Evolutionary conservation across 495 filamentous ascomycete genomes (phyloP).

Genomic region (Podospora sp.): DNA sequence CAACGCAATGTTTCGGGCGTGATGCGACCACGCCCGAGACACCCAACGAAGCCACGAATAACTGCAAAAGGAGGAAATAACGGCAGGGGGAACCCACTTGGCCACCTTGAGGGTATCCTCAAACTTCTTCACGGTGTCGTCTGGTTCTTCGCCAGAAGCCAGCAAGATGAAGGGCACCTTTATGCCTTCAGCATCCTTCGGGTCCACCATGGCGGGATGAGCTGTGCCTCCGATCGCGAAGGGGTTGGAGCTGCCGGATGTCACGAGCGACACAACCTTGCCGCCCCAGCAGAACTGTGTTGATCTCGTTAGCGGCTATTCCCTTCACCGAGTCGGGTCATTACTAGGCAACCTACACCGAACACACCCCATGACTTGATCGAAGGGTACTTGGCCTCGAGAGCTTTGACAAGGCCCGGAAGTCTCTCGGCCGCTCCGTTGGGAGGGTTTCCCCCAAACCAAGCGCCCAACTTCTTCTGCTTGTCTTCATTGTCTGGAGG

Average conservation of each 20-base stretch:
- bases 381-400: conserved; percentile 55
- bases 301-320: background rate
- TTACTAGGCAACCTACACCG: conserved; percentile 52
- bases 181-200: conserved; percentile 68
- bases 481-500: conserved; percentile 83
- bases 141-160: conserved; percentile 67
- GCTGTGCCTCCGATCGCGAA: conserved; percentile 72
- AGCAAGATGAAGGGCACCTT: conserved; percentile 66
- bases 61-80: too few species aligned
- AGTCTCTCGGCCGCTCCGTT: conserved; percentile 64
- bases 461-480: conserved; percentile 69
- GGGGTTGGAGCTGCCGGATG: conserved; percentile 59
- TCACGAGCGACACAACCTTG: conserved; percentile 64
- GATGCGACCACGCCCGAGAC: too few species aligned
- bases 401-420: conserved; percentile 60
- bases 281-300: conserved; percentile 86
- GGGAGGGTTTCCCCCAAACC: conserved; percentile 72
- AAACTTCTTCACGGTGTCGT: conserved; percentile 70
- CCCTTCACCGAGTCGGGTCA: background rate
- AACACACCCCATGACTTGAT: conserved; percentile 82
- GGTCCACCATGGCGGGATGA: conserved; percentile 90
- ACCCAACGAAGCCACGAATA: too few species aligned
- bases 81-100: too few species aligned
- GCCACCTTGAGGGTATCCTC: conserved; percentile 64
- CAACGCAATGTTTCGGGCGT: too few species aligned